Evolutionary conservation across 1,284 basidiomycete genomes (phyloP), one percentile per base, ranked within the genome.

Genomic region (Ganoderma sinense): DNA sequence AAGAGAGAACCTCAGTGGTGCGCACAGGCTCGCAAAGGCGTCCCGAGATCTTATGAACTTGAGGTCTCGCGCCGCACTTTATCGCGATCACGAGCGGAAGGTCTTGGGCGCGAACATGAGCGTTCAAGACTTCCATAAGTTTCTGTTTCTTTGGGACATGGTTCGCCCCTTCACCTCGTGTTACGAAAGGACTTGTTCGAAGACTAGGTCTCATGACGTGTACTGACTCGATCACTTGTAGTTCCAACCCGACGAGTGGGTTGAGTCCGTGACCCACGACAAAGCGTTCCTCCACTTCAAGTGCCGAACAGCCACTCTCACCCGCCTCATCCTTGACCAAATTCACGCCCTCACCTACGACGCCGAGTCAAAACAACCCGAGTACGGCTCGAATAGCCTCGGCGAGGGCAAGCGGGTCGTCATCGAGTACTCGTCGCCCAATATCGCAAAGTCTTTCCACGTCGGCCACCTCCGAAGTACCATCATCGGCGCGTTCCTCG

Each of bases 391-490:
- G 2, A 94, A 94, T 79, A 83, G 84, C 18, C 86, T 87, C n/a
- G 95, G 94, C 4, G 84, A 86, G 64, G 95, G 95, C 55, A 96
- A 97, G 83, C 93, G 89, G 67, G 82, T 94, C 72, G 80, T 96
- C 73, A 87, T 95, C 76, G 94, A 99, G 81, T 99, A 97, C 82
- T 98, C 96, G 0, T 96, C 94, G 5, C 97, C 97, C 23, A 99
- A 99, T 81, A 99, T 99, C 78, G 97, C 98, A 48, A 99, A 99
- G 81, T 94, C 94, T 6, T 99, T 99, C 89, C 97, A 99, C 78
- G 97, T 98, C 68, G 98, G 98, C 20, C 97, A 99, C 81, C 84
- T 99, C 72, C 90, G 98, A 66, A 97, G 94, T 73, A 99, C 98
- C 29, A 99, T 99, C 81, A 98, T 99, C 78, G 98, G 98, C 48